Base-by-base conservation (phyloP, 2,329 filamentous ascomycete genomes). In the Kalaharituber pfeilii region DNA sequence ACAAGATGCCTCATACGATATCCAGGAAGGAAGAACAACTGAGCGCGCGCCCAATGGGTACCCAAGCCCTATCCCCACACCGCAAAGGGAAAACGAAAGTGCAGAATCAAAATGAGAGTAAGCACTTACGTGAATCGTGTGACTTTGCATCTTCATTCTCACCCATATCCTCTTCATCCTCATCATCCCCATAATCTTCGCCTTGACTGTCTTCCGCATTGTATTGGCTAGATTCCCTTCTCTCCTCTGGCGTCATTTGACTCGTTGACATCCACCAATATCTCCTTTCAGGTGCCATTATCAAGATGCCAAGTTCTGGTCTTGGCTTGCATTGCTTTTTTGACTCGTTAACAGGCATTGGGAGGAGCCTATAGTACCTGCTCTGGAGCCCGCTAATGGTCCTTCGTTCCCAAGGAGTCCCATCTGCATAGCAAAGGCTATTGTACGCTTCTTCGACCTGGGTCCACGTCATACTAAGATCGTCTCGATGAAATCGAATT, bases 391-490 rank as follows among this genome's bases (percentile, higher is more conserved):
- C 59, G 39, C 53, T 51, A 27, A 61, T 55, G 15, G 60, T 18
- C 42, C 42, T 20, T 11, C 42, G 15, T 7, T 47, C 42, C 42
- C 42, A 47, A 8, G 5, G 3, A 15, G 3, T 47, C 13, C 59
- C 59, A 59, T 27, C 53, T 51, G 13, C 55, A 47, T 47, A 15
- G 42, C 25, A 47, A 22, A 47, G 42, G n/a, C 15, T 53, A 28
- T 61, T 61, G 42, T 60, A 61, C 11, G 58, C 50, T 33, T 60
- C 36, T 13, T 53, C 54, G 8, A 57, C 52, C 13, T 52, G 52
- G 13, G 57, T 51, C 59, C 59, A 61, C n/a, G 56, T 57, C 56
- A 60, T 60, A 9, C 56, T 47, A 26, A 61, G 53, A 39, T 61
- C 59, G 22, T 61, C 59, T 26, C 59, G 54, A 26, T 53, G 55